Evolutionary conservation across 2,329 filamentous ascomycete genomes (phyloP).

Genomic region (Penicillium sp.): DNA sequence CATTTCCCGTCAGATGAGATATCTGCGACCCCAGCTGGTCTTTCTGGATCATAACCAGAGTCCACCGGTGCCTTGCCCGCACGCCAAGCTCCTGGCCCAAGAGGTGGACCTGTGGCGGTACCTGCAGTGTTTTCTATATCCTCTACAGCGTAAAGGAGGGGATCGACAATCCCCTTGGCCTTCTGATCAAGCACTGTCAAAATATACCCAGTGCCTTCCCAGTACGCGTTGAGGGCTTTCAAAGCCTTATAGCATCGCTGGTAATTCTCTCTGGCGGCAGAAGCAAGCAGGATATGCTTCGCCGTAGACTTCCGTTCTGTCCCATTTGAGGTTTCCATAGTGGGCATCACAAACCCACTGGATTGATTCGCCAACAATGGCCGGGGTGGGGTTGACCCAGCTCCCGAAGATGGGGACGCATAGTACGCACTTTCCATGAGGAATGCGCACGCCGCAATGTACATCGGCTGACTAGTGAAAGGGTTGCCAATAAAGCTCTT

Average conservation of each 20-base stretch:
- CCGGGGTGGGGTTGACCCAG: slow-evolving; percentile 50
- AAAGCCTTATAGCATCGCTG: slow-evolving; percentile 81
- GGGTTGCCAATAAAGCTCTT: slow-evolving; percentile 85
- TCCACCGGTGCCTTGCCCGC: slow-evolving; percentile 32
- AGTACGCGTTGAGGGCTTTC: slow-evolving; percentile 76
- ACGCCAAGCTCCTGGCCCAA: slow-evolving; percentile 53
- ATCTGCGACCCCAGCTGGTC: slow-evolving; percentile 23
- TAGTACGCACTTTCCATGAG: slow-evolving; percentile 76
- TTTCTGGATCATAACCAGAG: slow-evolving; percentile 25
- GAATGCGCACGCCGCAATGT: slow-evolving; percentile 86
- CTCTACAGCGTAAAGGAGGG: slow-evolving; percentile 62
- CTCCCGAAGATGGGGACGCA: slow-evolving; percentile 63
- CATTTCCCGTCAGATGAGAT: slow-evolving; percentile 32
- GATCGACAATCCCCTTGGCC: slow-evolving; percentile 81
- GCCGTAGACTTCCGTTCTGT: slow-evolving; percentile 37
- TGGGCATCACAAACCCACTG: slow-evolving; percentile 37
- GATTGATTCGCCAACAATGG: slow-evolving; percentile 32
- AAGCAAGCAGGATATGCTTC: slow-evolving; percentile 74
- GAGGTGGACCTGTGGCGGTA: slow-evolving; percentile 50
- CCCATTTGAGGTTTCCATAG: slow-evolving; percentile 28
- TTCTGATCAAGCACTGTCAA: slow-evolving; percentile 83
- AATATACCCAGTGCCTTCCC: slow-evolving; percentile 85
- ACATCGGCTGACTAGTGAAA: slow-evolving; percentile 86
- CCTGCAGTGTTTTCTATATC: slow-evolving; percentile 73
- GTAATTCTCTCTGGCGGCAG: slow-evolving; percentile 82